These are phyloP conservation scores for Graphium sp. DNA, from an alignment of 2,329 filamentous ascomycete genomes.

Conservation along the genomic window DNA sequence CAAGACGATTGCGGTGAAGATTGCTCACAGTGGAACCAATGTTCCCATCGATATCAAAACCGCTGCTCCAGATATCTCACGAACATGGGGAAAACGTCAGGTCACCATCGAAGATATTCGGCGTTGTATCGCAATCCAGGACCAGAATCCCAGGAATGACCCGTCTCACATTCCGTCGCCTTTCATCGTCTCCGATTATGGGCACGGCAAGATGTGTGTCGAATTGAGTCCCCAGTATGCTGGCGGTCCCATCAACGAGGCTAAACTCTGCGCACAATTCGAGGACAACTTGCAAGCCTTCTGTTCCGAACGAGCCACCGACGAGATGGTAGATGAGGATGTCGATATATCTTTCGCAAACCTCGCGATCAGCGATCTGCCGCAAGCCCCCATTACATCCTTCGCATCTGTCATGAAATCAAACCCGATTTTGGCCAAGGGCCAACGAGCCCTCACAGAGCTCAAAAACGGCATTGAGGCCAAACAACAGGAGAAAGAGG, in stretches of 20 bases:
- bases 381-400: conserved; percentile 16
- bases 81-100: conserved; percentile 55
- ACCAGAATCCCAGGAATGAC: conserved; percentile 15
- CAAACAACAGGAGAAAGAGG: conserved; percentile 29
- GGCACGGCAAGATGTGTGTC: conserved; percentile 38
- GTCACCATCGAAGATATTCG: conserved; percentile 51
- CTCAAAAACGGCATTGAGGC: conserved; percentile 44
- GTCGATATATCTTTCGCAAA: conserved; percentile 29
- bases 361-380: conserved; percentile 31
- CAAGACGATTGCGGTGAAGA: conserved; percentile 50
- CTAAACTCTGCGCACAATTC: conserved; percentile 36
- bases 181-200: conserved; percentile 32
- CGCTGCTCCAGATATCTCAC: conserved; percentile 45
- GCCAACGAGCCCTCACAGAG: conserved; percentile 51
- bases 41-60: conserved; percentile 46
- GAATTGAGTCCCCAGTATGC: conserved; percentile 26
- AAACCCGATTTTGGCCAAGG: conserved; percentile 43
- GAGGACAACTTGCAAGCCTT: conserved; percentile 27
- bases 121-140: conserved; percentile 47
- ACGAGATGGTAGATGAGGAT: conserved; percentile 11
- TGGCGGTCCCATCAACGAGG: conserved; percentile 24
- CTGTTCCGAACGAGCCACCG: conserved; percentile 19
- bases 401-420: conserved; percentile 14
- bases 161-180: conserved; percentile 12
- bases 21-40: conserved; percentile 48